Evolutionary conservation across 2,329 filamentous ascomycete genomes (phyloP).

Genomic region (Ceratocystiopsis minuta): DNA sequence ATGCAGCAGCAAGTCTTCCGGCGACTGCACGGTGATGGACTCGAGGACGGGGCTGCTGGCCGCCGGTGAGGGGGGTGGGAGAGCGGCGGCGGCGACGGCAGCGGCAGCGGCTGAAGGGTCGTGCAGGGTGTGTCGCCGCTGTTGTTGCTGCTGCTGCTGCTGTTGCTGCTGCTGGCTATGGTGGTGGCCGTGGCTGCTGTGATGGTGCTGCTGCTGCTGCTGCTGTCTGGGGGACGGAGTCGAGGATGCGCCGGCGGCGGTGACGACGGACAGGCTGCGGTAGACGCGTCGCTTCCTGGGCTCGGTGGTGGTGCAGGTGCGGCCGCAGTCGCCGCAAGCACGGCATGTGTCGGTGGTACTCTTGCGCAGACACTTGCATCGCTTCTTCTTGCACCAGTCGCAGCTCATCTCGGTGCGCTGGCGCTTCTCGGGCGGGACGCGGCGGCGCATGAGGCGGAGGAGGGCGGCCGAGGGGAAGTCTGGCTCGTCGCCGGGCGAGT

Average conservation of each 20-base stretch:
- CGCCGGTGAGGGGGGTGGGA: background rate
- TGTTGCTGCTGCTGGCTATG: too few relatives aligned
- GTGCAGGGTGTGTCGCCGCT: too few relatives aligned
- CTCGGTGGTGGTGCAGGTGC: slow-evolving; percentile 9
- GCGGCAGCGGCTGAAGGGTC: too few relatives aligned
- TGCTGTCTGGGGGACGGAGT: too few relatives aligned
- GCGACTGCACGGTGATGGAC: too few relatives aligned
- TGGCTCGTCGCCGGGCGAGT: background rate
- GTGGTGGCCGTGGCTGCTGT: too few relatives aligned
- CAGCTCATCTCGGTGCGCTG: slow-evolving; percentile 11
- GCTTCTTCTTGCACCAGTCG: slow-evolving; percentile 11
- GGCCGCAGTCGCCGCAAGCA: slow-evolving; percentile 8
- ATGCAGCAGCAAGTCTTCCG: too few relatives aligned
- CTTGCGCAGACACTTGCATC: slow-evolving; percentile 10
- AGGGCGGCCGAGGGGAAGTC: slow-evolving; percentile 4
- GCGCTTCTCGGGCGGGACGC: slow-evolving; percentile 9
- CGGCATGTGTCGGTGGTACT: slow-evolving; percentile 8
- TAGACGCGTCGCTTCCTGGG: slow-evolving; percentile 8
- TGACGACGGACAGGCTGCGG: slow-evolving; percentile 2
- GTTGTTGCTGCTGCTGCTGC: too few relatives aligned
- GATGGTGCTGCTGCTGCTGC: too few relatives aligned
- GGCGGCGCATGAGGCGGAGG: slow-evolving; percentile 9
- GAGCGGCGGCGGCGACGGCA: background rate
- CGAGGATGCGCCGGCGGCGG: too few relatives aligned
- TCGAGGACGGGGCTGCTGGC: too few relatives aligned